Conservation (phyloP, 2,329 filamentous ascomycete genomes). For the Piedraia hortae region DNA sequence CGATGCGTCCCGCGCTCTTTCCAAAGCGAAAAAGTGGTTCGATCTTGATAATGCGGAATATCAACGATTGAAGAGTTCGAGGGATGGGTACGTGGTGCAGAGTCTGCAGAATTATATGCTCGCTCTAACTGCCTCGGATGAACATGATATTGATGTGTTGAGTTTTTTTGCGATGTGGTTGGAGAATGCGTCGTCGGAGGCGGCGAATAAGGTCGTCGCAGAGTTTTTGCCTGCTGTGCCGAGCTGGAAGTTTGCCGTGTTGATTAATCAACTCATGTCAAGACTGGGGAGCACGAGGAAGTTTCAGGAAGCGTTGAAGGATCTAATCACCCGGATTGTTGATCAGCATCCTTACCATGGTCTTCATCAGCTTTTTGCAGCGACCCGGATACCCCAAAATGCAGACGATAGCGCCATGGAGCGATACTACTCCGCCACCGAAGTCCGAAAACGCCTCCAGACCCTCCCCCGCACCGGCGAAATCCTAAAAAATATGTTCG, state of each 20-base stretch:
- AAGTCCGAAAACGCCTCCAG: slow-evolving; percentile 34
- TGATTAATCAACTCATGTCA: slow-evolving; percentile 96
- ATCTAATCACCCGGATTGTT: slow-evolving; percentile 59
- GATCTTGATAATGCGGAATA: slow-evolving; percentile 76
- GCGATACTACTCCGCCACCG: slow-evolving; percentile 44
- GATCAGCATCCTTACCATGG: slow-evolving; percentile 85
- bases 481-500: slow-evolving; percentile 46
- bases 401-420: slow-evolving; percentile 47
- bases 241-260: slow-evolving; percentile 66
- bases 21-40: slow-evolving; percentile 64
- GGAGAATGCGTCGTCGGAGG: slow-evolving; percentile 48
- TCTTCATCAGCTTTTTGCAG: slow-evolving; percentile 88
- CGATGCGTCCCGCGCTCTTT: slow-evolving; percentile 29
- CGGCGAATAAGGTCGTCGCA: slow-evolving; percentile 50
- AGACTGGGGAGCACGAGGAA: slow-evolving; percentile 42
- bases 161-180: slow-evolving; percentile 90
- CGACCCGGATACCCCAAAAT: slow-evolving; percentile 25
- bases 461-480: slow-evolving; percentile 22
- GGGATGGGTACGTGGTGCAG: slow-evolving; percentile 60
- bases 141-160: slow-evolving; percentile 67
- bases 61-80: slow-evolving; percentile 44
- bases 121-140: slow-evolving; percentile 58
- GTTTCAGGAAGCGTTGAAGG: slow-evolving; percentile 53
- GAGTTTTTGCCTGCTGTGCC: slow-evolving; percentile 46
- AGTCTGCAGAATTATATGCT: slow-evolving; percentile 84